Base-by-base conservation (phyloP, 768 basidiomycete species). In the Saitozyma sp. region DNA sequence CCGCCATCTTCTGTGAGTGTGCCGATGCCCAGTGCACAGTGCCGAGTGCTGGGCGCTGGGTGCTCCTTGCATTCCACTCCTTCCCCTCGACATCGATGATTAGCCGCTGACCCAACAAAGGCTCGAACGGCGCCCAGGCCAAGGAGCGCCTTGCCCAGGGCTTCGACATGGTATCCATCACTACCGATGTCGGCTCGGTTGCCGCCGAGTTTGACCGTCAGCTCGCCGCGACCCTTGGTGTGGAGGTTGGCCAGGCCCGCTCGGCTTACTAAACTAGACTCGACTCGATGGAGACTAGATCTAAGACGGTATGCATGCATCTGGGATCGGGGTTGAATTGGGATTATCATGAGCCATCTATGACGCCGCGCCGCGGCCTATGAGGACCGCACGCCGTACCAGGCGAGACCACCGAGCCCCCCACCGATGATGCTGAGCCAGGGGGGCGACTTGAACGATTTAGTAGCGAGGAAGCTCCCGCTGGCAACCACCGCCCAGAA, bases 401-500 rank as follows among this genome's bases (percentile, higher is more conserved):
- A 84, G 2, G 74, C 80, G 53, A 84, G 62, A 9, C 83, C 83
- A 29, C 79, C 80, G 16, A 78, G 61, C 2, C 80, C 82, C 9
- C 84, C 84, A 6, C 70, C 58, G 14, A 82, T 56, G 57, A 84
- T 83, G 3, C 81, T 81, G 37, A 80, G 62, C 10, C 82, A 79
- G 20, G 83, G 79, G 6, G 82, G 80, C 11, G 61, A 19, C 39
- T 46, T 50, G 51, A 65, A 84, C 80, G 81, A 83, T 64, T 82
- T 80, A 7, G 81, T 80, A 7, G 74, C 78, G 5, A 83, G 81
- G 62, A 82, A 84, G 1, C 82, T 78, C 0, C 74, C 60, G 1
- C 80, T 78, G 0, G 82, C 78, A 50, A 84, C 75, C 16, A 83
- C 82, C 42, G 83, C 73, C 84, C 84, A 84, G 81, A 83, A 84